Percentiles rank a stretch among this genome's conserved stretches.
Evolutionary conservation across 1,284 basidiomycete genomes (phyloP).

Genomic region (Apiotrichum gamsii): DNA sequence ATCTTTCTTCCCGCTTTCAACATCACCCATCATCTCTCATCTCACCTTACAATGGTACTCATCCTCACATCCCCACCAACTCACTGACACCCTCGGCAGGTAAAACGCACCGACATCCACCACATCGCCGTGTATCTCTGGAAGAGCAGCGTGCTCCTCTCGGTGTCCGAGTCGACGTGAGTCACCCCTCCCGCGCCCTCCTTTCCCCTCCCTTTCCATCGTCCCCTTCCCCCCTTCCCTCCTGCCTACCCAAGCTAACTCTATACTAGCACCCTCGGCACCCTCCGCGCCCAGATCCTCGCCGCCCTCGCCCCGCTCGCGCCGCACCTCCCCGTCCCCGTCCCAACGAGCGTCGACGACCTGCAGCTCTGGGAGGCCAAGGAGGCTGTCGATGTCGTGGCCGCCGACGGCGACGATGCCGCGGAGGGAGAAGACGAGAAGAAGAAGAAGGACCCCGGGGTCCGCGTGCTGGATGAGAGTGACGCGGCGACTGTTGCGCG

Average conservation of each 20-base stretch:
- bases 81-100: too few species aligned
- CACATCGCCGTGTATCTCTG: constrained; percentile 41
- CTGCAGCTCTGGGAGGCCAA: constrained; percentile 35
- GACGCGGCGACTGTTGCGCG: constrained; percentile 9
- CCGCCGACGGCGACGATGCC: constrained; percentile 10
- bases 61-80: too few species aligned
- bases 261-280: constrained; percentile 9
- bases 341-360: constrained; percentile 20
- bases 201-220: not conserved
- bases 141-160: constrained; percentile 33
- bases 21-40: too few species aligned
- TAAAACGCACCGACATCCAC: constrained; percentile 24
- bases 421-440: too few species aligned
- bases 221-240: not conserved
- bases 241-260: too few species aligned
- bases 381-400: constrained; percentile 17
- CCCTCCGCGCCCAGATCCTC: constrained; percentile 18
- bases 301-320: constrained; percentile 26
- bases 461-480: constrained; percentile 8
- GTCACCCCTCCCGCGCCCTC: not conserved
- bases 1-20: too few species aligned
- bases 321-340: constrained; percentile 8
- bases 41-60: too few species aligned
- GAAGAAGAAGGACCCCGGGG: too few species aligned
- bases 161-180: constrained; percentile 34